phyloP scores from a whole-genome alignment of 2,329 filamentous ascomycete species.

The Colletotrichum echinochloae region DNA sequence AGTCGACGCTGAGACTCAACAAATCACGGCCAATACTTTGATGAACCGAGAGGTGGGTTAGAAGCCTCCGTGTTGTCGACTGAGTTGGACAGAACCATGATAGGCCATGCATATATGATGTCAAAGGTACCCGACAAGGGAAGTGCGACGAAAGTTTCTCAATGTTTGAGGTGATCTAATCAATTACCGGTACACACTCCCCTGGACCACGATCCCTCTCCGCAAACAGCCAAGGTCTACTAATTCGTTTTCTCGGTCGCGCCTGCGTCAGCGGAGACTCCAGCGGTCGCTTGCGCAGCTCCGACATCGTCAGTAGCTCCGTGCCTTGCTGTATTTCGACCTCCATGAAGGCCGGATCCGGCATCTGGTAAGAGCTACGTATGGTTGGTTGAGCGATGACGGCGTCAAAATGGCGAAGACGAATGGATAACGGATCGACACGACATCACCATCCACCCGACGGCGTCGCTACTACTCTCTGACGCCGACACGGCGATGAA shows the following conservation, averaged over 20 bases:
- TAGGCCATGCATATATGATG: not conserved
- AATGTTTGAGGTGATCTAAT: not conserved
- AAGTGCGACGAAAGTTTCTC: not conserved
- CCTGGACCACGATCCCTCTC: not conserved
- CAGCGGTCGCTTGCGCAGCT: not conserved
- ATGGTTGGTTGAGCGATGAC: constrained; percentile 5
- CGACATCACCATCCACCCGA: not conserved
- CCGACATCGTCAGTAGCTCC: not conserved
- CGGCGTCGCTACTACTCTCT: not conserved
- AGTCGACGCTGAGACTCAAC: not conserved
- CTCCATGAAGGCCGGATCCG: constrained; percentile 18
- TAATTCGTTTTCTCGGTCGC: not conserved
- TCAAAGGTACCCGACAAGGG: not conserved
- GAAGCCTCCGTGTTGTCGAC: not conserved
- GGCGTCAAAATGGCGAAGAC: not conserved
- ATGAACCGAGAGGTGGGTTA: not conserved
- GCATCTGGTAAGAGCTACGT: not conserved
- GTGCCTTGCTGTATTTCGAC: not conserved
- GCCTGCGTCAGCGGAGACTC: constrained; percentile 20
- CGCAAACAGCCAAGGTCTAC: constrained; percentile 16
- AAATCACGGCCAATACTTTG: not conserved
- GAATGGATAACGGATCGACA: not conserved
- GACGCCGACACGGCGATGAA: not conserved
- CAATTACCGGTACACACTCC: not conserved
- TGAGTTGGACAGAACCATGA: too few species aligned